Conservation (phyloP, 225 moss, liverwort and hornwort genomes). For the Pseudisothecium myosuroides region DNA sequence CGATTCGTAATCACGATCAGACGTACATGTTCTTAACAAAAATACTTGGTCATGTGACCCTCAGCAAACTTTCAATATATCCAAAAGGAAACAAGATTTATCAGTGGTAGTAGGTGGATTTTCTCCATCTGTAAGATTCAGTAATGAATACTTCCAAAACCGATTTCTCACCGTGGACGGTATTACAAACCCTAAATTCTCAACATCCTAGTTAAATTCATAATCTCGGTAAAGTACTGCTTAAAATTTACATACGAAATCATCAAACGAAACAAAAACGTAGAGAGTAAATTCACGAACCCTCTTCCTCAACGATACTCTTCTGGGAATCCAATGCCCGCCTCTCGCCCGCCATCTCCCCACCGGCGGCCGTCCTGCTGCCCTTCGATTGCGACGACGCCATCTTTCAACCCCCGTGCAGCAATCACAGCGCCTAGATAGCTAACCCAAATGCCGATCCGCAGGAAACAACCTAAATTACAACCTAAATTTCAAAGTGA, state of each 20-base stretch:
- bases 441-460: not conserved
- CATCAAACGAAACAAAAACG: not conserved
- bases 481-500: not conserved
- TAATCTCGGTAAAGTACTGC: not conserved
- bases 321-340: conserved; percentile 38
- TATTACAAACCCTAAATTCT: not conserved
- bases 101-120: not conserved
- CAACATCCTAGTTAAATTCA: not conserved
- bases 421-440: not conserved
- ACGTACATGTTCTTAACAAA: not conserved
- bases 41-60: not conserved
- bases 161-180: not conserved
- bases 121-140: not conserved
- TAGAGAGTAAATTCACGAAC: not conserved
- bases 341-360: conserved; percentile 28
- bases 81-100: not conserved
- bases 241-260: not conserved
- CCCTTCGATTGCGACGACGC: not conserved
- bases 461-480: not conserved
- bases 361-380: not conserved
- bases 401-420: not conserved
- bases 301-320: conserved; percentile 7
- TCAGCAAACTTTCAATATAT: not conserved
- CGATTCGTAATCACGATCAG: not conserved
- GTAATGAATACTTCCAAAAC: not conserved